Conservation (phyloP, 2,329 filamentous ascomycete genomes). For the Helotiales sp. region DNA sequence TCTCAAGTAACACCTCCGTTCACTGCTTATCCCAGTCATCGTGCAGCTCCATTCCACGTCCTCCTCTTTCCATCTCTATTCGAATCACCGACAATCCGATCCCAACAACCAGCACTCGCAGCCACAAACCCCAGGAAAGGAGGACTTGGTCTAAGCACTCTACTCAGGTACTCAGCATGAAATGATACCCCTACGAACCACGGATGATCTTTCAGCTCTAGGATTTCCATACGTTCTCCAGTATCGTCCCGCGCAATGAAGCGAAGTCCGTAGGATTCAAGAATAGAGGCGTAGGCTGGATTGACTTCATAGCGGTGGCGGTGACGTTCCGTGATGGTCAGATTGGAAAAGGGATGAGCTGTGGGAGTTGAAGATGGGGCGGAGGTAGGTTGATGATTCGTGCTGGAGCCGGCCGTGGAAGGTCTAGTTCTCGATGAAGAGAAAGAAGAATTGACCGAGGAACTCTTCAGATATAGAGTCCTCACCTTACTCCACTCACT, state of each 20-base stretch:
- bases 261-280: conserved; percentile 67
- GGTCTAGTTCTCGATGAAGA: no score
- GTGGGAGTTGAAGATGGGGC: neutral
- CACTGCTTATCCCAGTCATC: no score
- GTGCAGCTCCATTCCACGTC: no score
- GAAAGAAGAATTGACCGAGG: neutral
- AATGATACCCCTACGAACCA: conserved; percentile 85
- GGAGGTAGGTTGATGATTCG: no score
- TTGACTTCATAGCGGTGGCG: conserved; percentile 91
- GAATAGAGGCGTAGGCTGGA: conserved; percentile 67
- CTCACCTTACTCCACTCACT: conserved; percentile 78
- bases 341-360: conserved; percentile 41
- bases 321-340: conserved; percentile 69
- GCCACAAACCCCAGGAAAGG: conserved; percentile 78
- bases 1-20: no score
- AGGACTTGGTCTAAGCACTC: conserved; percentile 71
- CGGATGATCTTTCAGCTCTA: conserved; percentile 80
- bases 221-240: conserved; percentile 76
- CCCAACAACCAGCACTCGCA: neutral
- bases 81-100: neutral
- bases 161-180: conserved; percentile 81
- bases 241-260: conserved; percentile 80
- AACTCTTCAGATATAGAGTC: conserved; percentile 56
- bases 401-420: neutral
- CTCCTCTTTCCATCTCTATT: neutral